Percentiles rank a stretch among this genome's conserved stretches.
phyloP scores from a whole-genome alignment of 2,329 filamentous ascomycete genomes.

The Atkinsonella hypoxylon region DNA sequence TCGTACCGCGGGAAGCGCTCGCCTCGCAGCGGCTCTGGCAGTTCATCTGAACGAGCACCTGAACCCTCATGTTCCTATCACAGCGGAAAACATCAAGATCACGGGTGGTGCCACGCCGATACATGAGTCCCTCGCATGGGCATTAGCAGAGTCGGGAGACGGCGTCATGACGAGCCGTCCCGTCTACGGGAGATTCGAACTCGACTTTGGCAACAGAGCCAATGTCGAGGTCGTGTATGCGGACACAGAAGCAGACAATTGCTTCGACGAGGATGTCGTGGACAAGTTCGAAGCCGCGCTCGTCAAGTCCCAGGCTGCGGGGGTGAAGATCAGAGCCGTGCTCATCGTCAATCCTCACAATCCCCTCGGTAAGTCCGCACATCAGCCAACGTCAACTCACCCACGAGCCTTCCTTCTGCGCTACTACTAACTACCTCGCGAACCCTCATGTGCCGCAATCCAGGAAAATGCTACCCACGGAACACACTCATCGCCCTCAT shows the following conservation, averaged over 20 bases:
- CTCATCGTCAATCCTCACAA: conserved; percentile 43
- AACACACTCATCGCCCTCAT: conserved; percentile 31
- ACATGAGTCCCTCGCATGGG: conserved; percentile 28
- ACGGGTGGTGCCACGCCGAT: conserved; percentile 24
- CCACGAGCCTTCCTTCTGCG: not conserved
- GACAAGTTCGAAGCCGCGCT: conserved; percentile 32
- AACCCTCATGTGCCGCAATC: not conserved
- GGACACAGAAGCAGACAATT: conserved; percentile 28
- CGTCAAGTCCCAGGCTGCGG: conserved; percentile 20
- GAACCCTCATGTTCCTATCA: too few relatives aligned
- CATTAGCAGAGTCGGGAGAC: conserved; percentile 25
- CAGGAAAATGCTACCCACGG: conserved; percentile 31
- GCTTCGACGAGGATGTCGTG: conserved; percentile 31
- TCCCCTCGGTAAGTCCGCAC: conserved; percentile 28
- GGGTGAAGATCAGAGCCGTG: conserved; percentile 30
- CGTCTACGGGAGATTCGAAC: conserved; percentile 36
- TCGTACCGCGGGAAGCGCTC: conserved; percentile 22
- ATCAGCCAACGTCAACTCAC: not conserved
- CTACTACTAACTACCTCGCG: too few relatives aligned
- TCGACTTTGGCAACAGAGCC: conserved; percentile 33
- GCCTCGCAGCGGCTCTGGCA: conserved; percentile 15
- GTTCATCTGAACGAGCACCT: too few relatives aligned
- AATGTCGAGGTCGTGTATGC: conserved; percentile 32
- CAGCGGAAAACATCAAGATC: too few relatives aligned
- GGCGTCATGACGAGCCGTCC: conserved; percentile 22